Conservation (phyloP, 163 green algal species). For the Scenedesmus sp. region DNA sequence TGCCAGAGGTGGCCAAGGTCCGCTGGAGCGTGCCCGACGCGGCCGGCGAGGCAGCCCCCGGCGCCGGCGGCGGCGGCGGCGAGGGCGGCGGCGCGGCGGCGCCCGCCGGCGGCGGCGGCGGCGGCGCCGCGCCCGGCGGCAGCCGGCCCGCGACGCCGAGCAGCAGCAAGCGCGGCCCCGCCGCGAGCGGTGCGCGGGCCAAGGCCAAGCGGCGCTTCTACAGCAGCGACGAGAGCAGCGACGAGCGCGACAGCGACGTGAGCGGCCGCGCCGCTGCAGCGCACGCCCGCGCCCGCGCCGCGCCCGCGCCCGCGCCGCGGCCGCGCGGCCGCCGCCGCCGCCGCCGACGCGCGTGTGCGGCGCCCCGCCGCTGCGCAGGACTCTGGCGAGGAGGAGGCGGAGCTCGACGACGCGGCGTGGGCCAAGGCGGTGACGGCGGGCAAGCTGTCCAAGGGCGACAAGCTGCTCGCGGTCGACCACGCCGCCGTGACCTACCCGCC, state of each 20-base stretch:
- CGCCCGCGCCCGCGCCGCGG: not conserved
- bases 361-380: constrained; percentile 39
- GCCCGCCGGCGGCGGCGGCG: too few species aligned
- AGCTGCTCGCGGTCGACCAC: constrained; percentile 88
- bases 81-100: not conserved
- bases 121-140: constrained; percentile 13
- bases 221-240: constrained; percentile 12
- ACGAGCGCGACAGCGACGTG: constrained; percentile 22
- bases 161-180: not conserved
- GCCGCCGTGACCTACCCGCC: constrained; percentile 82
- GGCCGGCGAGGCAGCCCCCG: not conserved
- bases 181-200: not conserved
- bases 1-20: constrained; percentile 50
- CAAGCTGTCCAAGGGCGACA: constrained; percentile 92
- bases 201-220: constrained; percentile 31
- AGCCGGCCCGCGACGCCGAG: constrained; percentile 8
- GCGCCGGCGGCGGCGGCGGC: constrained; percentile 11
- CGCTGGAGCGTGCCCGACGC: not conserved
- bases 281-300: too few species aligned
- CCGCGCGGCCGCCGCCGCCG: constrained; percentile 35
- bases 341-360: too few species aligned
- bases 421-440: constrained; percentile 66
- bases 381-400: constrained; percentile 48
- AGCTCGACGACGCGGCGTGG: constrained; percentile 71
- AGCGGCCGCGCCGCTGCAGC: not conserved